These are phyloP conservation scores for Leccinum pellstonianum DNA, from an alignment of 768 basidiomycete species.

Conservation along the genomic window DNA sequence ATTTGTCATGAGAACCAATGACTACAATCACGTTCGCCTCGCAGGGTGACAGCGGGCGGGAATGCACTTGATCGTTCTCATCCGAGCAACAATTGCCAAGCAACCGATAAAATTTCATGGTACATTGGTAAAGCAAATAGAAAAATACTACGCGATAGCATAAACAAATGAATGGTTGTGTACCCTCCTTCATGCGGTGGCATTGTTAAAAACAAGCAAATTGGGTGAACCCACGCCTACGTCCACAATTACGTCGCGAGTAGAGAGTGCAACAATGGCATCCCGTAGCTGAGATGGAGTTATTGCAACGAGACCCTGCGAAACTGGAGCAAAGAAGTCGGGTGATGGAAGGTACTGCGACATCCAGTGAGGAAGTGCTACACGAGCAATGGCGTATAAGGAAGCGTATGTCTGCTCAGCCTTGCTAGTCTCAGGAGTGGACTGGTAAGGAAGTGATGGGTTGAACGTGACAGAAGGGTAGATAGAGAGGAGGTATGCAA, in stretches of 20 bases:
- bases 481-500: constrained; percentile 90
- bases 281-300: constrained; percentile 76
- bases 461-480: constrained; percentile 69
- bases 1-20: not conserved
- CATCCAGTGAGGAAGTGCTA: constrained; percentile 58
- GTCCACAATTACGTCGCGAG: constrained; percentile 45
- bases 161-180: not conserved
- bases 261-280: constrained; percentile 64
- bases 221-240: constrained; percentile 58
- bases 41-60: not conserved
- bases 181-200: constrained; percentile 37
- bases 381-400: constrained; percentile 54
- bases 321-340: constrained; percentile 42
- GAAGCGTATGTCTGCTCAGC: constrained; percentile 40
- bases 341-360: constrained; percentile 56
- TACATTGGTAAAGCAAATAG: not conserved
- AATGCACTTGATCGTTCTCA: not conserved
- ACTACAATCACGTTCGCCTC: too few relatives aligned
- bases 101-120: constrained; percentile 1
- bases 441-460: constrained; percentile 43
- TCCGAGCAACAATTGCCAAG: not conserved
- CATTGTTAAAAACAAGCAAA: constrained; percentile 80
- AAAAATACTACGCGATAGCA: constrained; percentile 2
- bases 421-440: constrained; percentile 36
- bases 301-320: constrained; percentile 43